Base-by-base conservation (phyloP, 345 rosid genomes). In the Citrus mangshanensis region DNA sequence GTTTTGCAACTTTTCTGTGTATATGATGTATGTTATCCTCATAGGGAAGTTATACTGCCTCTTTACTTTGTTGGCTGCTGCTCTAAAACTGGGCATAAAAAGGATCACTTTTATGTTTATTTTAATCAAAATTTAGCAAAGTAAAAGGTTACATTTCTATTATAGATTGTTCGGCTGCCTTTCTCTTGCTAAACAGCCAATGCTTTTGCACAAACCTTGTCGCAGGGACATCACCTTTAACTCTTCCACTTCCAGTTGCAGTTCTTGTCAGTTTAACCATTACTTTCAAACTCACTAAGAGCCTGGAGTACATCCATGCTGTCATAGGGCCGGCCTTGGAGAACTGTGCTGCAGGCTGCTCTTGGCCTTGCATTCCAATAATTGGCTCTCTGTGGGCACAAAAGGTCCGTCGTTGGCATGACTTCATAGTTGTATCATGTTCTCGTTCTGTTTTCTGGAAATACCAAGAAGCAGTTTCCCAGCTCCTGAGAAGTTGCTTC, bases 231-330 rank as follows among this genome's bases (percentile, higher is more conserved):
- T 75, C 81, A 9, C 75, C 87, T 34, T 7, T 77, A 27, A 83
- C 76, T 81, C 95, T 91, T 81, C 93, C 95, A 8, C 82, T 91
- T 68, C 95, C 95, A 27, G 77, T 91, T 76, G 95, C 95, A 54
- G 90, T 89, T 80, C 84, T 91, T 80, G 95, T 89, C 71, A 89
- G 95, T 82, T 82, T 91, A 79, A 91, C 95, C 61, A 89, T 91
- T 71, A 91, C 93, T 77, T 88, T 89, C 85, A 91, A 91, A 82
- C 90, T 89, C 71, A 83, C 66, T 73, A 81, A 83, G 80, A 72
- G 76, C 75, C 70, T 82, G 3, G 93, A 89, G 68, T 87, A 87
- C 85, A 83, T 91, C 71, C 90, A 83, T 34, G 89, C 90, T 9
- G 90, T 91, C 58, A 90, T 78, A 55, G 95, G 95, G 42, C 93